Base-by-base conservation (phyloP, 1,284 basidiomycete genomes). In the Cryptococcus depauperatus region DNA sequence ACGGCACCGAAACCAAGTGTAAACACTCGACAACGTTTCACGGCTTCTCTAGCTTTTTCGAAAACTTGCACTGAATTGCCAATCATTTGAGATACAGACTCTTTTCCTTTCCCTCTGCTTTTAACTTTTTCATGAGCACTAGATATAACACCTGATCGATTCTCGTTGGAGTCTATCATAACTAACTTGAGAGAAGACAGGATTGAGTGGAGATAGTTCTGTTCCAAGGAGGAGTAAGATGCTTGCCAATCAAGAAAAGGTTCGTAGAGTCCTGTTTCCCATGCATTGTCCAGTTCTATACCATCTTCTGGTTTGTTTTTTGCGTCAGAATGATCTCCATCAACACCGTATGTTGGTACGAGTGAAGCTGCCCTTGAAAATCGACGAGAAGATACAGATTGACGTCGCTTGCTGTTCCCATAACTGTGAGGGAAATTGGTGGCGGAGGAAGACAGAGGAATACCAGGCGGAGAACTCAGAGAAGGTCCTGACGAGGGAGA, bases 191-290 rank as follows among this genome's bases (percentile, higher is more conserved):
- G 51, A 64, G 70, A 34, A 56, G 69, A 25, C 14, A 86, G 74
- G 22, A 76, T 74, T 33, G 80, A 75, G 4, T 80, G 75, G 37
- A 93, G 70, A 41, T 79, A 76, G 9, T 79, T 77, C 35, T 77
- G 76, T 67, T 96, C 91, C 30, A 92, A 75, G 0, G 75, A 70
- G 0, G 79, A 77, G 66, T 92, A 95, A 44, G 89, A 83, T 14
- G 79, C 75, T 61, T 95, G 91, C 51, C 84, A 83, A 60, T 91
- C 85, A 16, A 91, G 74, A 73, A 93, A 95, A 0, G 91, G 87
- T 62, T 91, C 88, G 66, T 90, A 92, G 8, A 95, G 74, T 32
- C 84, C 81, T 44, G 83, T 82, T 59, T 93, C 88, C 91, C 91
- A 95, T 14, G 35, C 35, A 22, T 37, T 22, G 10, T 50, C 49